These are phyloP conservation scores for Coelastrella sp. DNA, from an alignment of 139 green algal species.

Conservation along the genomic window DNA sequence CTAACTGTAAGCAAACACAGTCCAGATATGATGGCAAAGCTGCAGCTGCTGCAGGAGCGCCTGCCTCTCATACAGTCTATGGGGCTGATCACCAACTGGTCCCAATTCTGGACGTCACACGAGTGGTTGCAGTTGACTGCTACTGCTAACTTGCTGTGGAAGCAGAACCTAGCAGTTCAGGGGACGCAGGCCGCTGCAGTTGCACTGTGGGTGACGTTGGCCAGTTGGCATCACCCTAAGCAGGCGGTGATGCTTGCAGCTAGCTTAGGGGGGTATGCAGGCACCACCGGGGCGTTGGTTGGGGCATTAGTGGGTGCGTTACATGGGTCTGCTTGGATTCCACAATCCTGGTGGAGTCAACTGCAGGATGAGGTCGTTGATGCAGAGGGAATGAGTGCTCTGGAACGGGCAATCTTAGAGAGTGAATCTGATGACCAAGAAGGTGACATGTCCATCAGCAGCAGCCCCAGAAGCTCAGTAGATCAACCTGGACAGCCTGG, in stretches of 20 bases:
- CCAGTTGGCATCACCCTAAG: slow-evolving; percentile 56
- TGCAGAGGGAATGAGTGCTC: background rate
- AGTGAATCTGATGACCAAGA: background rate
- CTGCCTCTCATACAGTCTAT: background rate
- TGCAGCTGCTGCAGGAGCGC: slow-evolving; percentile 26
- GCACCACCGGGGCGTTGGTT: slow-evolving; percentile 44
- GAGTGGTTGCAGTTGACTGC: slow-evolving; percentile 8
- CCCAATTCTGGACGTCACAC: slow-evolving; percentile 24
- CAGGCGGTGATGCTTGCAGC: slow-evolving; percentile 59
- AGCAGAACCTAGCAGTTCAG: slow-evolving; percentile 42
- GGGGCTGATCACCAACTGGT: slow-evolving; percentile 25
- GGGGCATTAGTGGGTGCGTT: slow-evolving; percentile 31
- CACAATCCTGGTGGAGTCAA: slow-evolving; percentile 17
- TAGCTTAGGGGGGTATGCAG: slow-evolving; percentile 55
- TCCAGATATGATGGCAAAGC: background rate
- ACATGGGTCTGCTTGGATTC: slow-evolving; percentile 38
- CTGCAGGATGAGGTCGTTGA: slow-evolving; percentile 4
- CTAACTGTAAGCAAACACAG: background rate
- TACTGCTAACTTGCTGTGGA: background rate
- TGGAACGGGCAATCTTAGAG: background rate
- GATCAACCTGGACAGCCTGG: no score
- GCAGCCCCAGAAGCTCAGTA: background rate
- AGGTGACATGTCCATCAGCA: background rate
- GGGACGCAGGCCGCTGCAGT: slow-evolving; percentile 54
- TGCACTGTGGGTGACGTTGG: slow-evolving; percentile 54